phyloP scores from a whole-genome alignment of 805 yeast genomes.

The Kuraishia ogatae region DNA sequence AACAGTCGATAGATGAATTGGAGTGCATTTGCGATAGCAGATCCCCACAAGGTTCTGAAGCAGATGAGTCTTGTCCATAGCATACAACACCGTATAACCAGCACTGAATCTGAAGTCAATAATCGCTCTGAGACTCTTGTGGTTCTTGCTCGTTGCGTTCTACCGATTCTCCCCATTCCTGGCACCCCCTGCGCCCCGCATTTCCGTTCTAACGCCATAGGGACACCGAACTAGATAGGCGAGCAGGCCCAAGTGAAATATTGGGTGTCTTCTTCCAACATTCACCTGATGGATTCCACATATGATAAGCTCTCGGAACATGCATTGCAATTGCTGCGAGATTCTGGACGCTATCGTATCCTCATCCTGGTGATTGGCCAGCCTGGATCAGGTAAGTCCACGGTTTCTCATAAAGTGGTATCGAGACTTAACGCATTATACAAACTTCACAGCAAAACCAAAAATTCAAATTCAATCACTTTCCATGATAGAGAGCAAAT shows the following conservation, averaged over 20 bases:
- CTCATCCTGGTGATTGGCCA: slow-evolving; percentile 60
- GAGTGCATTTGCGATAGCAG: no score
- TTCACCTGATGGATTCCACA: neutral
- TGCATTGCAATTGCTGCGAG: neutral
- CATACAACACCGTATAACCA: no score
- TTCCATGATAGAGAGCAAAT: neutral
- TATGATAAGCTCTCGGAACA: slow-evolving; percentile 1
- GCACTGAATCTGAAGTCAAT: no score
- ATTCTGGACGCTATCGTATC: slow-evolving; percentile 26
- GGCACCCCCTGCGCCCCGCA: no score
- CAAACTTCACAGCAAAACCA: slow-evolving; percentile 2
- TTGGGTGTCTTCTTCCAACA: neutral
- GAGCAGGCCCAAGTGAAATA: no score
- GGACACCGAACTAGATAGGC: no score
- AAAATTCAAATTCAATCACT: neutral
- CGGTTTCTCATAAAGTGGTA: slow-evolving; percentile 44
- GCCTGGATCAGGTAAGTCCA: slow-evolving; percentile 84
- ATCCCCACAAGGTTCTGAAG: no score
- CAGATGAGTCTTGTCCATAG: no score
- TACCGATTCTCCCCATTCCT: no score
- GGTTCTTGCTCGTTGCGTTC: no score
- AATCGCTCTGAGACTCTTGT: no score
- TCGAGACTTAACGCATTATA: slow-evolving; percentile 26
- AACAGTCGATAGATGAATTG: neutral
- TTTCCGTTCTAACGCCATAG: no score